Base-by-base conservation (phyloP, 2,329 filamentous ascomycete genomes). In the Purpureocillium lavendulum region DNA sequence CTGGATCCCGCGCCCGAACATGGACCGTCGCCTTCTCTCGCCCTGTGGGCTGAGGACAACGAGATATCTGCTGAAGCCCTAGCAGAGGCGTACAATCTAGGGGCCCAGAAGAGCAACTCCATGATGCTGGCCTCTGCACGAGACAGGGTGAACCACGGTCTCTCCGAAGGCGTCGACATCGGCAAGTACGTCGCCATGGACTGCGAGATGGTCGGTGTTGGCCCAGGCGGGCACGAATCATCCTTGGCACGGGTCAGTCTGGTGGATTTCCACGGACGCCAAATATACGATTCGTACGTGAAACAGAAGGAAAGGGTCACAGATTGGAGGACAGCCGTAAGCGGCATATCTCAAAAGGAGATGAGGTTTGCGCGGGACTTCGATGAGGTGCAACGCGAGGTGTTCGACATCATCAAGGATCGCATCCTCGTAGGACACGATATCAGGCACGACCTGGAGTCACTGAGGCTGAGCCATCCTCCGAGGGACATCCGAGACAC, bases 161-260 rank as follows among this genome's bases (percentile, higher is more conserved):
- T 79, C 4, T 72, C 75, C 2, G 60, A 67, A 17, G 76, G 72
- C 6, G 64, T 83, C 29, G 77, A 87, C 39, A 67, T 89, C 15
- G 92, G 90, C 38, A 94, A 92, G 70, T 98, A 94, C 59, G 67
- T 98, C 32, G 84, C 86, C 15, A 77, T 98, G 35, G 92, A 98
- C 66, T 98, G 92, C 61, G 92, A 98, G 65, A 98, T 98, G 92
- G 92, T 98, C 18, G 92, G 90, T 35, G 78, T 94, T 11, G 85
- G 84, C 0, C 75, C 77, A 1, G 78, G 78, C 37, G 75, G 78
- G 16, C 71, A 82, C 47, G 75, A 80, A 55, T 88, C 87, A 29
- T 80, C 80, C 1, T 75, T 98, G 33, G 92, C 92, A 1, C 78
- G 92, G 35, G 87, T 90, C 40, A 94, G 86, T 55, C 68, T 94